Base-by-base conservation (phyloP, 1,139 yeast genomes). In the Meyerozyma guilliermondii region DNA sequence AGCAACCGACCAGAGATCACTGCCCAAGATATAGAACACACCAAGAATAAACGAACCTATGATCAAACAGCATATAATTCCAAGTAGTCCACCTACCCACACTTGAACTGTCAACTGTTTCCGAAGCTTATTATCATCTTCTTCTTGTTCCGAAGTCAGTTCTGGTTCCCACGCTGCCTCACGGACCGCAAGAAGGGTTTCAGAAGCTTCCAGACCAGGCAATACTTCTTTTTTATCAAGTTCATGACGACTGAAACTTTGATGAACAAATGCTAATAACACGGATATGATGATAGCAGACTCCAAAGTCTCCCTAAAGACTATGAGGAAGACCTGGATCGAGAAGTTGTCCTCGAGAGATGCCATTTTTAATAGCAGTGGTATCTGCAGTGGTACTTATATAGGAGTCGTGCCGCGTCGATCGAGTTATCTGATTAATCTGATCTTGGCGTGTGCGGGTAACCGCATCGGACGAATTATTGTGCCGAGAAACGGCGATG, bases 211-310 rank as follows among this genome's bases (percentile, higher is more conserved):
- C 33, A 29, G 33, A 3, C 14, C 33, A 18, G 7, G 18, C 16
- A 13, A 26, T 26, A 9, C 28, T n/a, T 5, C 13, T 26, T 26
- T 26, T n/a, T 26, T 26, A 6, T 5, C 13, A n/a, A 5, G 28
- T 16, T 29, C 27, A 29, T 34, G 38, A 10, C 18, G 17, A 23
- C 34, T 39, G 43, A 68, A 65, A 38, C 64, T 65, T 43, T 66
- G 71, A 42, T 66, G 68, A 28, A 70, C 59, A 50, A 71, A 71
- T 6, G 76, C 68, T 22, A 71, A 60, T 27, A 71, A 58, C 13
- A 71, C 76, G 8, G 76, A 71, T 13, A 71, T 62, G 44, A 71
- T 70, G 47, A 71, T 70, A 5, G 76, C 76, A 59, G 67, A 69
- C 48, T 71, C 77, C 37, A 71, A 52, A 1, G 76, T 69, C 45